Evolutionary conservation across 2,329 filamentous ascomycete species (phyloP).

Genomic region (Diplocarpon mali): DNA sequence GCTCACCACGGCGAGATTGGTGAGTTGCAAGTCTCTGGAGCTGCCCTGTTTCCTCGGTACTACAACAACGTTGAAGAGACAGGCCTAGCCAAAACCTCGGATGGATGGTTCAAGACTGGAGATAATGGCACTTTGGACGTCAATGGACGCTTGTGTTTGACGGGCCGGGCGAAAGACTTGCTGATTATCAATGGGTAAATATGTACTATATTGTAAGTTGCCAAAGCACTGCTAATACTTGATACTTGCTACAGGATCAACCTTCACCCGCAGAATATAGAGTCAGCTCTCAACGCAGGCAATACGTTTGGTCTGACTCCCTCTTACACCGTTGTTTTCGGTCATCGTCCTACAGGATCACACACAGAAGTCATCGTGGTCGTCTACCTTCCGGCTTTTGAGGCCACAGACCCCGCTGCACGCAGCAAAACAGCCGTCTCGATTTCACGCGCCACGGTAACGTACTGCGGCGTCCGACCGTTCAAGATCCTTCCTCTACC

Average conservation of each 20-base stretch:
- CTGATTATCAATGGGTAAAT: constrained; percentile 35
- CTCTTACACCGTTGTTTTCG: constrained; percentile 33
- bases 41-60: constrained; percentile 47
- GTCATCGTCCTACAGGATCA: constrained; percentile 18
- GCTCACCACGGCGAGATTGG: constrained; percentile 26
- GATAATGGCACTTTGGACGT: constrained; percentile 30
- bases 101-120: constrained; percentile 35
- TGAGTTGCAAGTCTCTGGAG: constrained; percentile 29
- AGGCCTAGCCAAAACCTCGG: constrained; percentile 40
- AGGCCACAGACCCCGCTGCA: constrained; percentile 15
- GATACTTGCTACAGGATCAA: constrained; percentile 29
- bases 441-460: constrained; percentile 18
- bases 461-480: constrained; percentile 18
- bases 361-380: constrained; percentile 32
- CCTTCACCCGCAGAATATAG: constrained; percentile 29
- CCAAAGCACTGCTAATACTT: constrained; percentile 8
- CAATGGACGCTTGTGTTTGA: constrained; percentile 28
- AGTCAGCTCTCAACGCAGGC: constrained; percentile 30
- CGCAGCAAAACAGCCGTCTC: constrained; percentile 18
- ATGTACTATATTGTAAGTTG: not conserved
- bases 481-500: constrained; percentile 24
- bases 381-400: constrained; percentile 29
- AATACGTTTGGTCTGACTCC: constrained; percentile 18
- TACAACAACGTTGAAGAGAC: constrained; percentile 38
- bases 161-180: constrained; percentile 32